Base-by-base conservation (phyloP, 176 grass and related monocot genomes). In the Cenchrus purpureus region DNA sequence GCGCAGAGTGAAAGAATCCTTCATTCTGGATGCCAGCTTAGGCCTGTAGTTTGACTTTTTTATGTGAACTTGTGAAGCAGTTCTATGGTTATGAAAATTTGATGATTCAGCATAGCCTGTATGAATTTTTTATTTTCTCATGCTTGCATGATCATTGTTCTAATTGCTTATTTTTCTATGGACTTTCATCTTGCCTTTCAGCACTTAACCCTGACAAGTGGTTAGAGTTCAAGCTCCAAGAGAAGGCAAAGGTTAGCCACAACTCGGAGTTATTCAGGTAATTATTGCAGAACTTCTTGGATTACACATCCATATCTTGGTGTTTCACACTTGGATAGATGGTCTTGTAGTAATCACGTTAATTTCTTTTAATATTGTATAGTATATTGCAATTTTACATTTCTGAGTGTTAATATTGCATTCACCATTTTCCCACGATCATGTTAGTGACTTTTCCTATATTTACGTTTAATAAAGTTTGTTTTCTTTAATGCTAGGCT, bases 191-290 rank as follows among this genome's bases (percentile, higher is more conserved):
- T 83, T 86, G 19, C 17, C 78, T 86, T 84, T 65, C 89, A 98
- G 96, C 96, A 64, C 93, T 98, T 81, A 87, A 98, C 73, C 93
- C 96, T 76, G 96, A 98, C 81, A 95, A 98, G 49, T 98, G 96
- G 93, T 84, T 95, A 66, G 91, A 95, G 83, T 98, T 98, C 71
- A 98, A 92, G 86, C 91, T 98, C 78, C 89, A 93, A 74, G 93
- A 95, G 46, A 95, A 92, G 83, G 96, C 93, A 85, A 92, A 46
- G 46, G 96, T 98, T 75, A 98, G 91, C 71, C 93, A 95, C 68
- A 90, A 98, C 68, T 92, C 87, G 60, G 64, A 94, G 52, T 82
- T 98, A 77, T 98, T 98, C 86, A 95, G 96, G 96, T 94, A 87
- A 67, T 49, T 22, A 19, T 64, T 46, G 53, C 19, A 9, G 37